A percentile compares a stretch with the other conserved stretches of the same genome.
Evolutionary conservation across 352 stramenopile species (phyloP).

Genomic region (Phytopythium delawarense): DNA sequence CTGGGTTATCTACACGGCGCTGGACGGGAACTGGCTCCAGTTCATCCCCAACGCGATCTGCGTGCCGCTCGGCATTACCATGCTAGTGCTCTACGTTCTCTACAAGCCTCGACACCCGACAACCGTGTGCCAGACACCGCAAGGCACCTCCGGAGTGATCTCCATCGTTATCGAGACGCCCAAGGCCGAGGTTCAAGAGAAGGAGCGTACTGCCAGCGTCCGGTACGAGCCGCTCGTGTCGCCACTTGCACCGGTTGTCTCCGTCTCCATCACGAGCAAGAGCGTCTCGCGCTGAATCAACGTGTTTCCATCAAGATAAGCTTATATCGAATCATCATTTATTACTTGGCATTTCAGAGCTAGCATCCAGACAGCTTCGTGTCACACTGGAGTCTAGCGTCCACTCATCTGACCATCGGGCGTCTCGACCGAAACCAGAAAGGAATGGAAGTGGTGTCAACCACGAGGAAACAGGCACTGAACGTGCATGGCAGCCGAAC

Average conservation of each 20-base stretch:
- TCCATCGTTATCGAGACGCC: conserved; percentile 20
- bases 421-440: not conserved
- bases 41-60: conserved; percentile 20
- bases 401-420: not conserved
- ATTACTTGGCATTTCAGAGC: no score
- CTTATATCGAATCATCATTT: not conserved
- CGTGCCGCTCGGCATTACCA: conserved; percentile 15
- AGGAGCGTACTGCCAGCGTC: conserved; percentile 16
- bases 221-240: conserved; percentile 24
- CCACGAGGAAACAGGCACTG: not conserved
- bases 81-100: conserved; percentile 17
- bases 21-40: conserved; percentile 23
- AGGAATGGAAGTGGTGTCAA: not conserved
- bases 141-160: conserved; percentile 14
- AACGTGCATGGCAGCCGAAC: not conserved
- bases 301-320: not conserved
- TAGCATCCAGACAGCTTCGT: not conserved
- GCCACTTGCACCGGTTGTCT: conserved; percentile 15
- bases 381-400: not conserved
- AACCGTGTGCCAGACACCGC: not conserved
- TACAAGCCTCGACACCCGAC: conserved; percentile 10
- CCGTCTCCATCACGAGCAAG: conserved; percentile 23
- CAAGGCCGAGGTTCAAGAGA: conserved; percentile 20
- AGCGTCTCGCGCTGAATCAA: not conserved
- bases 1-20: conserved; percentile 40